Evolutionary conservation across 345 rosid species (phyloP).

Genomic region (Adansonia digitata): DNA sequence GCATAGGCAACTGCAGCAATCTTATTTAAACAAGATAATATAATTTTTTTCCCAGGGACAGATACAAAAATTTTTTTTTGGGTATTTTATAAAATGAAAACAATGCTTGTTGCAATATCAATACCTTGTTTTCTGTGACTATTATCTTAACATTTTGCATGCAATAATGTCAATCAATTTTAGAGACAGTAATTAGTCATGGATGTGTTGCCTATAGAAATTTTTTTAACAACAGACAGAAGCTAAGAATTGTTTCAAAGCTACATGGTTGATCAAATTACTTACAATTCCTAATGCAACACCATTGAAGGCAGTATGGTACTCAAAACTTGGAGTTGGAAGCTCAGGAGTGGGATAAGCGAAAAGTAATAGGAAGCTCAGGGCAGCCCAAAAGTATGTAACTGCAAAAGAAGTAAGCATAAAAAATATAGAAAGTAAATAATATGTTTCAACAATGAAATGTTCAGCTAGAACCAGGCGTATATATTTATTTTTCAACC

Average conservation of each 20-base stretch:
- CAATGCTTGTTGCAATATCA: neutral
- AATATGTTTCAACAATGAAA: no score
- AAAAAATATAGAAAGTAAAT: no score
- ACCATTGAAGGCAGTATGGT: constrained; percentile 86
- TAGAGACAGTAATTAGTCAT: neutral
- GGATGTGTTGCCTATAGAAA: neutral
- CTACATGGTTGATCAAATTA: neutral
- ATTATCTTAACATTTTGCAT: neutral
- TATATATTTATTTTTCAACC: neutral
- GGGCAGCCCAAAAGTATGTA: constrained; percentile 76
- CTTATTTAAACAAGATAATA: neutral
- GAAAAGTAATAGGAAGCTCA: constrained; percentile 85
- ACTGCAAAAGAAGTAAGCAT: no score
- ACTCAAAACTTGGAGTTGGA: constrained; percentile 96
- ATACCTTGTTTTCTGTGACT: neutral
- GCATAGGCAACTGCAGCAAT: neutral
- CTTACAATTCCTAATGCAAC: constrained; percentile 94
- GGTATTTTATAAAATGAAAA: neutral
- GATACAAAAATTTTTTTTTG: neutral
- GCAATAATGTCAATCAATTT: neutral
- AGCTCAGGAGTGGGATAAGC: constrained; percentile 94
- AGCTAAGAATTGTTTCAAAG: neutral
- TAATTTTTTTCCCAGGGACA: neutral
- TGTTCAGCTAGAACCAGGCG: neutral
- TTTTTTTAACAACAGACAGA: neutral